These are phyloP conservation scores for Medicago ruthenica DNA, from an alignment of 306 rosid genomes.

Conservation along the genomic window DNA sequence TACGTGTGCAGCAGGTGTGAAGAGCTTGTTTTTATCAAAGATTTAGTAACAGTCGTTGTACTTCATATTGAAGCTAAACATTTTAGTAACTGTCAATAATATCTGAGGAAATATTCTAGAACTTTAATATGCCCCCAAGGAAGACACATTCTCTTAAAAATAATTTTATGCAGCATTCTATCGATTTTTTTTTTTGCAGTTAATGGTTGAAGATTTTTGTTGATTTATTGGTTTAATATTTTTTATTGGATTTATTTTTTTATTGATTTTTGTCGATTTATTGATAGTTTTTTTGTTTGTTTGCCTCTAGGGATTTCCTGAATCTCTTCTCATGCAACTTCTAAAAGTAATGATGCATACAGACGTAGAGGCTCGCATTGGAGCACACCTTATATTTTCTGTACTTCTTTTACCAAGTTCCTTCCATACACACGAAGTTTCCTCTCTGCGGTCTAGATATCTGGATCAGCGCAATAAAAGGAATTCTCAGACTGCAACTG, in stretches of 20 bases:
- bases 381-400: conserved; percentile 93
- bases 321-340: conserved; percentile 86
- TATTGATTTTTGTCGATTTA: neutral
- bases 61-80: conserved; percentile 24
- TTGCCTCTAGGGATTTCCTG: conserved; percentile 82
- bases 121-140: neutral
- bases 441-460: conserved; percentile 61
- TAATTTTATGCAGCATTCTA: too few species aligned
- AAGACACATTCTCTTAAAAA: neutral
- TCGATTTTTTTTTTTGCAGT: too few species aligned
- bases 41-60: neutral
- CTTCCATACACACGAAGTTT: conserved; percentile 58
- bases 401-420: conserved; percentile 78
- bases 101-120: neutral
- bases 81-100: neutral
- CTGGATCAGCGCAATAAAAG: conserved; percentile 63
- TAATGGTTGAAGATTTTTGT: neutral
- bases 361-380: conserved; percentile 81
- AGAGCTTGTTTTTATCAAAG: neutral
- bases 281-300: conserved; percentile 3
- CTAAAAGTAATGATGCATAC: conserved; percentile 87
- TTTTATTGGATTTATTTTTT: too few species aligned
- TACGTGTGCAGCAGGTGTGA: conserved; percentile 73
- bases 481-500: conserved; percentile 71
- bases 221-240: neutral